Percentiles rank a stretch among this genome's conserved stretches.
Conservation (phyloP, 306 rosid genomes). For the Acmispon strigosus region DNA sequence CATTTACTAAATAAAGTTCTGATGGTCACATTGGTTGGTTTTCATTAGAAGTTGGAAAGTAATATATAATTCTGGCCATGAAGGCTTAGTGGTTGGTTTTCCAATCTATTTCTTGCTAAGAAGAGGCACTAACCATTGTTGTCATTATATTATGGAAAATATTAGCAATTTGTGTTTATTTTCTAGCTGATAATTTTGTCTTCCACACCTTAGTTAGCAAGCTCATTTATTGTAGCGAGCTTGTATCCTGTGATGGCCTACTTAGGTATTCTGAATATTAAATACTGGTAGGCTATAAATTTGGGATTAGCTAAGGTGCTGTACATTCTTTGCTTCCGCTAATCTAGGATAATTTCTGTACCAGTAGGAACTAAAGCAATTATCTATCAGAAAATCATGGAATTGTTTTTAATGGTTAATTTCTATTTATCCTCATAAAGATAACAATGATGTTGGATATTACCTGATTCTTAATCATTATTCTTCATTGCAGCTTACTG, state of each 20-base stretch:
- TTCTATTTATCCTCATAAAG: conserved; percentile 11
- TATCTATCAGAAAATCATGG: not conserved
- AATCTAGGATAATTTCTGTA: not conserved
- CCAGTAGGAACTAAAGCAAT: not conserved
- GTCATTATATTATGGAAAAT: no score
- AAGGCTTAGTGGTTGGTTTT: no score
- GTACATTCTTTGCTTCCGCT: not conserved
- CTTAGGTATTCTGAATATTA: not conserved
- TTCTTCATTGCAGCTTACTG: conserved; percentile 51
- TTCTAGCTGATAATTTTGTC: no score
- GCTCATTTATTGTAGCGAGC: not conserved
- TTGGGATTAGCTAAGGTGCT: not conserved
- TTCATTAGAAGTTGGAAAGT: no score
- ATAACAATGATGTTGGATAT: not conserved
- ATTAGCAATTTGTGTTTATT: no score
- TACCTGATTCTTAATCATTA: conserved; percentile 5
- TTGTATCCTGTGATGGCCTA: not conserved
- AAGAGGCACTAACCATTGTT: no score
- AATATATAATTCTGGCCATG: no score
- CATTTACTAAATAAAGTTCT: no score
- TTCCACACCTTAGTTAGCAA: not conserved
- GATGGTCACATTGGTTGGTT: no score
- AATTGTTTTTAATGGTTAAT: not conserved
- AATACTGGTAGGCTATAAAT: not conserved
- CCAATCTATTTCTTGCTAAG: no score